phyloP scores from a whole-genome alignment of 371 early-diverging fungal species.

The Mortierella sp. region DNA sequence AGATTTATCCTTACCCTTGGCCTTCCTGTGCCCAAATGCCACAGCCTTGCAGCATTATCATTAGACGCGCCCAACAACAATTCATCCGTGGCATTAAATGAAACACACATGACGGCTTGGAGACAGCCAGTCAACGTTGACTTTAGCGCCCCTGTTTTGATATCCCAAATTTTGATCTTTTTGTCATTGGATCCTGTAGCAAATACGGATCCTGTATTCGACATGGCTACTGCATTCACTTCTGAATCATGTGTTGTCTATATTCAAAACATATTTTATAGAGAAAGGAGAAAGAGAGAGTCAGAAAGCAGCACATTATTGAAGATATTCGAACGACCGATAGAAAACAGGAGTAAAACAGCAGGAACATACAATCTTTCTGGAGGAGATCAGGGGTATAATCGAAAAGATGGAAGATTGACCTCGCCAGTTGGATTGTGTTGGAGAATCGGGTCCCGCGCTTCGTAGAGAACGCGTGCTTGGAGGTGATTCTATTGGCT shows the following conservation, averaged over 20 bases:
- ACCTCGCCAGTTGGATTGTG: constrained; percentile 43
- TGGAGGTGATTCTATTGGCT: constrained; percentile 33
- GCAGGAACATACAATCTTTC: constrained; percentile 39
- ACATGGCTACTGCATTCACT: constrained; percentile 84
- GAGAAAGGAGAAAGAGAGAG: constrained; percentile 4
- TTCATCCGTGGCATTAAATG: constrained; percentile 84
- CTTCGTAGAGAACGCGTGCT: constrained; percentile 46
- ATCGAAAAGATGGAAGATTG: constrained; percentile 52
- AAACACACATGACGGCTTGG: constrained; percentile 86
- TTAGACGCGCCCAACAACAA: constrained; percentile 88
- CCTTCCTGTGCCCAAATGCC: constrained; percentile 84
- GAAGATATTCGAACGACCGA: too few species aligned
- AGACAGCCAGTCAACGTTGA: constrained; percentile 86
- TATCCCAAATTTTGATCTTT: constrained; percentile 86
- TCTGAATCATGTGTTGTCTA: constrained; percentile 81
- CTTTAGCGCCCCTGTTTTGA: constrained; percentile 71
- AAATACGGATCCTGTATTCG: constrained; percentile 79
- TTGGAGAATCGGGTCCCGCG: constrained; percentile 51
- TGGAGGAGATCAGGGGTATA: constrained; percentile 42
- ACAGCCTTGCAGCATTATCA: constrained; percentile 91
- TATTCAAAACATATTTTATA: neutral
- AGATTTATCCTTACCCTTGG: constrained; percentile 60
- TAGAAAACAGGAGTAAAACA: neutral
- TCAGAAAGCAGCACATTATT: neutral
- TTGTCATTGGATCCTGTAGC: constrained; percentile 94